Evolutionary conservation across 179 eudicot species (phyloP).

Genomic region (Beta corolliflora): DNA sequence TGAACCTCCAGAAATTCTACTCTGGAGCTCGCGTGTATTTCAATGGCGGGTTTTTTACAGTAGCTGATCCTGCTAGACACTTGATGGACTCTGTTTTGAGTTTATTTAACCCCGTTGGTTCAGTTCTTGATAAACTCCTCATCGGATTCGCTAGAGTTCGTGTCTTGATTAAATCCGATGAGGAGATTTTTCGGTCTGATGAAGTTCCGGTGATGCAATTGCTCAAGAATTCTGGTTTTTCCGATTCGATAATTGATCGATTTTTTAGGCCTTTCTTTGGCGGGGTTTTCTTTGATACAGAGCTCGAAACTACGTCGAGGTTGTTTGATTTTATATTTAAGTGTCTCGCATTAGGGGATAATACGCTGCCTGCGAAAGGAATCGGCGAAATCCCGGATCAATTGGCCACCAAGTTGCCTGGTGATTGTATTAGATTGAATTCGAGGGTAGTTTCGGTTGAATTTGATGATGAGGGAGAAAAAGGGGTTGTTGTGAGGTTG

Average conservation of each 20-base stretch:
- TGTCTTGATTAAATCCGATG: conserved; percentile 53
- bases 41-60: conserved; percentile 63
- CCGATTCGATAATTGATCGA: conserved; percentile 58
- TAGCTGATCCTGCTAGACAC: conserved; percentile 87
- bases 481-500: conserved; percentile 37
- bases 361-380: conserved; percentile 79
- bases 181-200: conserved; percentile 43
- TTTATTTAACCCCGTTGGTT: conserved; percentile 72
- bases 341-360: conserved; percentile 83
- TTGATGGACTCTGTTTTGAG: conserved; percentile 48
- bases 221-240: conserved; percentile 58
- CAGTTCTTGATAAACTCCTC: conserved; percentile 59
- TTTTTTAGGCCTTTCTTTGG: conserved; percentile 93
- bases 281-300: conserved; percentile 80
- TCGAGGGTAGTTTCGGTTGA: conserved; percentile 55
- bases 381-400: conserved; percentile 83
- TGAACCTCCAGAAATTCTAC: conserved; percentile 71
- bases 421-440: conserved; percentile 50
- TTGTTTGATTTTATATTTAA: conserved; percentile 82
- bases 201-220: conserved; percentile 58
- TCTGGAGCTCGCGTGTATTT: conserved; percentile 75
- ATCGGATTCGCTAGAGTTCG: conserved; percentile 55
- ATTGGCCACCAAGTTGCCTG: conserved; percentile 69
- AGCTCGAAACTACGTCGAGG: conserved; percentile 84
- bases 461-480: conserved; percentile 6